These are phyloP conservation scores for Herpetomonas tarakana DNA, from an alignment of 208 protist species.

Conservation along the genomic window DNA sequence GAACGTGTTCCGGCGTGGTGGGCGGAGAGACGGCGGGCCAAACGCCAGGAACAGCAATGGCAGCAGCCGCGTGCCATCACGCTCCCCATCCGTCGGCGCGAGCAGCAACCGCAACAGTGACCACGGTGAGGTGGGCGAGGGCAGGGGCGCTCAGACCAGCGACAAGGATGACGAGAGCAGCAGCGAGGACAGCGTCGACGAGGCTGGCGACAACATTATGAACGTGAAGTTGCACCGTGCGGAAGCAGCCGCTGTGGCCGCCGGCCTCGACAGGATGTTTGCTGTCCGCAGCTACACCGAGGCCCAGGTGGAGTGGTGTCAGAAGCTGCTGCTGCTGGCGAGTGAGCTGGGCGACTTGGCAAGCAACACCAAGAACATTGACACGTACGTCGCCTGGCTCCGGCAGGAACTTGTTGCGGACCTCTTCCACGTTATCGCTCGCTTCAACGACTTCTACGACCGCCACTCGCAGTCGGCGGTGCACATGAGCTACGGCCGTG, in stretches of 20 bases:
- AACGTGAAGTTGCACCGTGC: conserved; percentile 52
- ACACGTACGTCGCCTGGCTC: conserved; percentile 71
- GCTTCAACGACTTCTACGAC: conserved; percentile 81
- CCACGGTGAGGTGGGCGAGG: not conserved
- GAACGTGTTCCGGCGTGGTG: conserved; percentile 13
- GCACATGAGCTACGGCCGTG: conserved; percentile 61
- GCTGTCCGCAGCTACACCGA: conserved; percentile 64
- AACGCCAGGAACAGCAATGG: not conserved
- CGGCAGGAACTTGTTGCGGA: conserved; percentile 74
- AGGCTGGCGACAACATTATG: conserved; percentile 12
- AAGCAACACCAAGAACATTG: conserved; percentile 51
- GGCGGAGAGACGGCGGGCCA: conserved; percentile 1
- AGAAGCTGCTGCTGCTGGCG: conserved; percentile 54
- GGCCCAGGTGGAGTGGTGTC: conserved; percentile 83
- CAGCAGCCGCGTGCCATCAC: too few species aligned
- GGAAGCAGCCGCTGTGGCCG: conserved; percentile 59
- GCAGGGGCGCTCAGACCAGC: too few species aligned
- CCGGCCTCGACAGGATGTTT: conserved; percentile 70
- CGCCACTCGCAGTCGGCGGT: conserved; percentile 43
- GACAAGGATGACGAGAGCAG: too few species aligned
- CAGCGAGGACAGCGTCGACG: conserved; percentile 11
- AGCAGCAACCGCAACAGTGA: not conserved
- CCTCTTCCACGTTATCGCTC: conserved; percentile 70
- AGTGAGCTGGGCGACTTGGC: conserved; percentile 57
- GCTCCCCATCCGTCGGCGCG: not conserved